A percentile compares a stretch with the other conserved stretches of the same genome.
These are phyloP conservation scores for Vaccinium macrocarpon DNA, from an alignment of 148 eudicot genomes.

Conservation along the genomic window DNA sequence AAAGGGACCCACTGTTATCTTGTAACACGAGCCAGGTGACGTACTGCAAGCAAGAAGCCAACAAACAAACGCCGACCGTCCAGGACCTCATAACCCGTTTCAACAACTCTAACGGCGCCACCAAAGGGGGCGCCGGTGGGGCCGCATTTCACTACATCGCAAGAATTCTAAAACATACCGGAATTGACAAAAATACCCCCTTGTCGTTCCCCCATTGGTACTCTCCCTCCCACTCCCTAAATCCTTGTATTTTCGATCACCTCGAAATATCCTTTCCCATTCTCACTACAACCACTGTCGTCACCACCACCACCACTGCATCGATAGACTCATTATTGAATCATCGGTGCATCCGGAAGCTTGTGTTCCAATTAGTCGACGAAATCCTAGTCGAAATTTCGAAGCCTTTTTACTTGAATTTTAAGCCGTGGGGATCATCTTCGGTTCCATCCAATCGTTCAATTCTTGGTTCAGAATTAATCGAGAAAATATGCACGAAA, in stretches of 20 bases:
- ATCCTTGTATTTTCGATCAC: constrained; percentile 60
- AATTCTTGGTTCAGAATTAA: constrained; percentile 41
- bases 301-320: neutral
- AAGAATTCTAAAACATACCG: constrained; percentile 52
- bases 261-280: constrained; percentile 40
- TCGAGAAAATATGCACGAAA: constrained; percentile 36
- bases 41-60: constrained; percentile 25
- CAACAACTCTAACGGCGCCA: constrained; percentile 15
- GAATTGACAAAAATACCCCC: constrained; percentile 50
- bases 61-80: constrained; percentile 22
- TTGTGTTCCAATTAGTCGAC: constrained; percentile 59
- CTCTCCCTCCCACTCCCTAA: constrained; percentile 60
- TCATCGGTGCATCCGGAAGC: constrained; percentile 44
- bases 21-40: constrained; percentile 37
- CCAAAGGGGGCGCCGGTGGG: constrained; percentile 8
- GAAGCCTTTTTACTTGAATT: constrained; percentile 30
- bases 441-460: neutral
- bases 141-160: constrained; percentile 53
- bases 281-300: neutral
- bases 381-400: constrained; percentile 54
- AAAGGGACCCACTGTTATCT: constrained; percentile 38
- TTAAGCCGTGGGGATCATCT: constrained; percentile 19
- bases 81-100: constrained; percentile 12
- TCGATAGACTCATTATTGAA: constrained; percentile 12
- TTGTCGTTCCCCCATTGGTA: constrained; percentile 49